A percentile compares a stretch with the other conserved stretches of the same genome.
phyloP scores from a whole-genome alignment of 768 basidiomycete genomes.

The Amylocystis lapponica region DNA sequence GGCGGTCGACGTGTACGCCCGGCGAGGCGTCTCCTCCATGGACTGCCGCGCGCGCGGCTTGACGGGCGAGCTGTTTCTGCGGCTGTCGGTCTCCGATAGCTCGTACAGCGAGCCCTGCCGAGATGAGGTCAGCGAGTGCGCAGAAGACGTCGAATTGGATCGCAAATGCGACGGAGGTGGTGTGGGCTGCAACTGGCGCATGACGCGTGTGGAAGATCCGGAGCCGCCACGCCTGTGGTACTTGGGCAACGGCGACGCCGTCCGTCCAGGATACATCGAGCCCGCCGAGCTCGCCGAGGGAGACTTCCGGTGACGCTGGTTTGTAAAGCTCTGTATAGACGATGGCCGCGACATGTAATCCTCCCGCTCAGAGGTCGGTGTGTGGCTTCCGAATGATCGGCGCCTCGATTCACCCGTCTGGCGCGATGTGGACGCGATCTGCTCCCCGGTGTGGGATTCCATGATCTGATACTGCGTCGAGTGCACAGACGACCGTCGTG shows the following conservation, averaged over 20 bases:
- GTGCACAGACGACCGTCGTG: conserved; percentile 59
- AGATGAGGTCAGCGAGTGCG: conserved; percentile 71
- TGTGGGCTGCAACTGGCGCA: conserved; percentile 52
- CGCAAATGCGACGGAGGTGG: conserved; percentile 53
- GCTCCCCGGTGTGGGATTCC: conserved; percentile 45
- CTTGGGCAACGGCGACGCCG: conserved; percentile 74
- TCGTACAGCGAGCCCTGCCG: conserved; percentile 77
- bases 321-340: conserved; percentile 73
- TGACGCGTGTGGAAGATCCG: conserved; percentile 76
- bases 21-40: conserved; percentile 41
- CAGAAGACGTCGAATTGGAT: conserved; percentile 75
- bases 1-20: conserved; percentile 41
- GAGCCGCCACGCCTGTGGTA: conserved; percentile 78
- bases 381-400: conserved; percentile 71
- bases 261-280: conserved; percentile 47
- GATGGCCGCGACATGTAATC: conserved; percentile 77
- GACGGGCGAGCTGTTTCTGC: conserved; percentile 61
- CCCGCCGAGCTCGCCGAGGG: conserved; percentile 75
- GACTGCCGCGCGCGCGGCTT: conserved; percentile 44
- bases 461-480: conserved; percentile 43
- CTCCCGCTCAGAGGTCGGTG: conserved; percentile 83
- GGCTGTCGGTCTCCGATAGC: conserved; percentile 59
- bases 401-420: conserved; percentile 50
- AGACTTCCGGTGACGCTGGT: conserved; percentile 62
- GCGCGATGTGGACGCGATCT: conserved; percentile 36